These are phyloP conservation scores for Leucocoprinus leucothites DNA, from an alignment of 768 basidiomycete genomes.

Conservation along the genomic window DNA sequence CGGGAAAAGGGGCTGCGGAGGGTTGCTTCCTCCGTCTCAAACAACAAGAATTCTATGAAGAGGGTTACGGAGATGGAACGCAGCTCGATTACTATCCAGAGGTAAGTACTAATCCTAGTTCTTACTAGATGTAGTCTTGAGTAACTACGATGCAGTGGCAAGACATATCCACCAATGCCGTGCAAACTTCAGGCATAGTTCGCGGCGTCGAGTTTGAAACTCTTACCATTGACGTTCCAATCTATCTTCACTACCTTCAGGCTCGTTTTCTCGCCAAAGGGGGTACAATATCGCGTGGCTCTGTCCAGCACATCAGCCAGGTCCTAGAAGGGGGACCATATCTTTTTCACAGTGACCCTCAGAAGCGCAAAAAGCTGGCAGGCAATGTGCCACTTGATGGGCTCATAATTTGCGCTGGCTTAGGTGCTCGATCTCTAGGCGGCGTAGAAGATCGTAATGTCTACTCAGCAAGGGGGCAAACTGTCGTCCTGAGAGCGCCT, in stretches of 20 bases:
- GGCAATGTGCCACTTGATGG: slow-evolving; percentile 9
- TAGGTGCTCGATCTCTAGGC: slow-evolving; percentile 71
- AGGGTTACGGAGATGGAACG: slow-evolving; percentile 33
- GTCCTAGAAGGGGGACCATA: slow-evolving; percentile 42
- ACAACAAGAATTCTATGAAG: slow-evolving; percentile 57
- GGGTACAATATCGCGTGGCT: slow-evolving; percentile 45
- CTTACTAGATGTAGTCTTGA: too few species aligned
- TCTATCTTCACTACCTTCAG: slow-evolving; percentile 63
- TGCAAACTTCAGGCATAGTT: slow-evolving; percentile 34
- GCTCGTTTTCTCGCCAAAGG: slow-evolving; percentile 52
- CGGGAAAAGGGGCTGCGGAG: slow-evolving; percentile 46
- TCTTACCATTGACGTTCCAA: slow-evolving; percentile 58
- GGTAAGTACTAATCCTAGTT: slow-evolving; percentile 31
- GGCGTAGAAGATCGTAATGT: slow-evolving; percentile 78
- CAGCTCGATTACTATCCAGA: slow-evolving; percentile 49
- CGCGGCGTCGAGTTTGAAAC: slow-evolving; percentile 56
- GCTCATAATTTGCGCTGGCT: slow-evolving; percentile 52
- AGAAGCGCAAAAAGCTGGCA: not conserved
- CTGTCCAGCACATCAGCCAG: slow-evolving; percentile 60
- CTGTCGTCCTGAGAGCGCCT: slow-evolving; percentile 70
- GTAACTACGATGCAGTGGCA: slow-evolving; percentile 24
- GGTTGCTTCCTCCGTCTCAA: slow-evolving; percentile 61
- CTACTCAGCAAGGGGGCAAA: slow-evolving; percentile 81
- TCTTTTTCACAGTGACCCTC: slow-evolving; percentile 16
- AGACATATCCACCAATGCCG: slow-evolving; percentile 34